Evolutionary conservation across 1,284 basidiomycete genomes (phyloP), one percentile per base, ranked within the genome.

Genomic region (Phenoliferia sp.): DNA sequence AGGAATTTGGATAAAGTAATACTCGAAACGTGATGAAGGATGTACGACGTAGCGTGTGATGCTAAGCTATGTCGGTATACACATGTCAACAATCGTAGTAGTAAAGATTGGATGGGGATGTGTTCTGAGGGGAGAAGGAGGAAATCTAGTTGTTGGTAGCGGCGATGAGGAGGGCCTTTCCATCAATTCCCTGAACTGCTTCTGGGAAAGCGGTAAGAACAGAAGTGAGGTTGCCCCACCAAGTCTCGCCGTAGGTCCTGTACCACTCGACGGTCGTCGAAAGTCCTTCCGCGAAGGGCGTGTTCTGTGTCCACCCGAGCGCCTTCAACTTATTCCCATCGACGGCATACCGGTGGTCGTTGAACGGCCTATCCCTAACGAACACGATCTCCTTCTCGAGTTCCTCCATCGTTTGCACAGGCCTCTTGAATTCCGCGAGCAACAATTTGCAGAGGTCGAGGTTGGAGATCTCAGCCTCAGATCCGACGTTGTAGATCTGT

Each of bases 401-500:
- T 16, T 60, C 59, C 3, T 22, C 39, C 28, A 29, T 10, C 28
- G 59, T 60, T 19, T 10, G 1, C 36, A 48, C 28, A 9, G 35
- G 26, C 9, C 17, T 12, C 3, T 32, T n/a, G 28, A 60, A 60
- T 31, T 44, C 59, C 28, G 35, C 28, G 29, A 60, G 59, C 28
- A 60, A 44, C 28, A 60, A 44, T 22, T 60, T 60, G 59, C 59
- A 60, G 26, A 60, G 39, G 59, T 44, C 36, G 39, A 60, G 35
- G 39, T 60, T 60, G 10, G 39, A 19, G 29, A 60, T 17, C 39
- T 60, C 59, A 31, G 59, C 59, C 3, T 2, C 28, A 5, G 59
- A 60, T 12, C 59, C 59, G 39, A 60, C 59, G 59, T 60, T 60
- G 59, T 60, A 60, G 59, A 60, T 60, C 36, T 60, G 26, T 3